Percentiles rank a stretch among this genome's conserved stretches.
Conservation (phyloP, 306 rosid species). For the Betula pendula region DNA sequence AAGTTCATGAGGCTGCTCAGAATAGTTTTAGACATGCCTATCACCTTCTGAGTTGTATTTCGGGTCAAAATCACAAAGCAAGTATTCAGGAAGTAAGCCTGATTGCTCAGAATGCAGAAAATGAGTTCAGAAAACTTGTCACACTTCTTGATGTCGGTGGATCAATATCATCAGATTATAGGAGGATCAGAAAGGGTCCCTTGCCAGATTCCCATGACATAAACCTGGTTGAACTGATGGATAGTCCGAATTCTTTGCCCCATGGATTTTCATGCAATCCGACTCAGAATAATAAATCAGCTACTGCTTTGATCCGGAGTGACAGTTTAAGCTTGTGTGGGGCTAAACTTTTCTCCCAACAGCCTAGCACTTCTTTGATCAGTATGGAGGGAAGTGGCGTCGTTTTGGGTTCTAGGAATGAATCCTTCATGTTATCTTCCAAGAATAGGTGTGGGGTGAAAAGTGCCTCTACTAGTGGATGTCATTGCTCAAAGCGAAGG, state of each 20-base stretch:
- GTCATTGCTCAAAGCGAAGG: slow-evolving; percentile 34
- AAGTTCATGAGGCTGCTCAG: slow-evolving; percentile 30
- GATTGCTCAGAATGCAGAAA: slow-evolving; percentile 23
- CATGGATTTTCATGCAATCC: neutral
- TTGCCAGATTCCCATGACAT: slow-evolving; percentile 20
- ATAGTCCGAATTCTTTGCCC: slow-evolving; percentile 11
- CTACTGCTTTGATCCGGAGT: neutral
- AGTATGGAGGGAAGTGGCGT: slow-evolving; percentile 15
- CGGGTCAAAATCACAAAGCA: slow-evolving; percentile 14
- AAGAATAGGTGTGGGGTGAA: slow-evolving; percentile 7
- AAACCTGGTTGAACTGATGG: slow-evolving; percentile 30
- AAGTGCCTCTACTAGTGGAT: slow-evolving; percentile 27
- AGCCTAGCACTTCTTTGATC: slow-evolving; percentile 13
- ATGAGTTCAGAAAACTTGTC: slow-evolving; percentile 23
- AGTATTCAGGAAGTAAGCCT: slow-evolving; percentile 27
- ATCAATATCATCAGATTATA: slow-evolving; percentile 19
- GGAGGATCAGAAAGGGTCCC: slow-evolving; percentile 33
- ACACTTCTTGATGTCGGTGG: slow-evolving; percentile 16
- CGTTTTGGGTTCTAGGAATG: slow-evolving; percentile 5
- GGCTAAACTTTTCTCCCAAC: too few relatives aligned
- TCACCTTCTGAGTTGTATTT: slow-evolving; percentile 15
- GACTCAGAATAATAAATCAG: slow-evolving; percentile 2
- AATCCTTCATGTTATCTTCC: slow-evolving; percentile 18
- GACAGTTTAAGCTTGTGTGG: neutral
- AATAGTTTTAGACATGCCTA: slow-evolving; percentile 22